A percentile compares a stretch with the other conserved stretches of the same genome.
phyloP scores from a whole-genome alignment of 352 stramenopile species.

The Phytopythium cucurbitacearum region DNA sequence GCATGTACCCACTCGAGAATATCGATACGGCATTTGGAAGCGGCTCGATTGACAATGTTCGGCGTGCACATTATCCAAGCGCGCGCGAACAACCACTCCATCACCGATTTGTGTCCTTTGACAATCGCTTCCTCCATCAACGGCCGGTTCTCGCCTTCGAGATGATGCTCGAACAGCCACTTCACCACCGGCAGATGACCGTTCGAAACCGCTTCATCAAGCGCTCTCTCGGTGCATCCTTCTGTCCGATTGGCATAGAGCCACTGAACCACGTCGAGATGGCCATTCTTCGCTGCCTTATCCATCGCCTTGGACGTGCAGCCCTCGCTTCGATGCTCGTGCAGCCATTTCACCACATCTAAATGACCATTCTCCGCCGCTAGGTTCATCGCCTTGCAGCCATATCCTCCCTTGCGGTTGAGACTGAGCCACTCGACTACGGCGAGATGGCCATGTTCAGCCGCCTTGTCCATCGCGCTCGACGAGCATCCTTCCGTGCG shows the following conservation, averaged over 20 bases:
- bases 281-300: slow-evolving; percentile 14
- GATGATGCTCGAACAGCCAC: slow-evolving; percentile 18
- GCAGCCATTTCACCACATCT: slow-evolving; percentile 21
- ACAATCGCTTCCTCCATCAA: too few species aligned
- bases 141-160: too few species aligned
- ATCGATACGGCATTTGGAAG: too few species aligned
- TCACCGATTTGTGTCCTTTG: too few species aligned
- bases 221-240: slow-evolving; percentile 15
- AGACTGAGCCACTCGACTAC: slow-evolving; percentile 18
- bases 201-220: slow-evolving; percentile 16
- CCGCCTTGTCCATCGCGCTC: slow-evolving; percentile 16
- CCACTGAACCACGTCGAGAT: slow-evolving; percentile 6
- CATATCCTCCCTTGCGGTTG: slow-evolving; percentile 9
- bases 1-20: too few species aligned
- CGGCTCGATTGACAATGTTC: too few species aligned
- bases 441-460: slow-evolving; percentile 15
- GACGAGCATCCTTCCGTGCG: slow-evolving; percentile 15
- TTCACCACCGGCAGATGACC: slow-evolving; percentile 24
- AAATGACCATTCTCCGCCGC: slow-evolving; percentile 20
- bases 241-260: slow-evolving; percentile 9
- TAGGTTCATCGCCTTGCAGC: slow-evolving; percentile 12
- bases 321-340: slow-evolving; percentile 14
- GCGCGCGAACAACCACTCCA: too few species aligned
- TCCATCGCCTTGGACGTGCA: slow-evolving; percentile 23
- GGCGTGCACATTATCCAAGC: too few species aligned